Evolutionary conservation across 106 monocot species (phyloP), one percentile per base, ranked within the genome.

Genomic region (Gastrodia elata): DNA sequence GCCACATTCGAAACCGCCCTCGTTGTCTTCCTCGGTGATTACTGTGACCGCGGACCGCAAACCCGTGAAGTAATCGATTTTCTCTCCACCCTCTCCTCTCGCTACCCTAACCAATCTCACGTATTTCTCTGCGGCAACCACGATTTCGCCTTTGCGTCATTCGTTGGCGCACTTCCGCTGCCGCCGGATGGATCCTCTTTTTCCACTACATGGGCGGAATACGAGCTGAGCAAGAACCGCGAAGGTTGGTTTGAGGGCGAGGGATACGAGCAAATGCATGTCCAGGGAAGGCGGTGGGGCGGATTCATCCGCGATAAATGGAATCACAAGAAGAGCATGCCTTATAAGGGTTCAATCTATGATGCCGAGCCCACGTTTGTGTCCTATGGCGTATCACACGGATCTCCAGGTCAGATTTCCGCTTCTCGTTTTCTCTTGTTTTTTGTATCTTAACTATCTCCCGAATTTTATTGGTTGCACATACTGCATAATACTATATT

Each of bases 101-200:
- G 73, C 37, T 84, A 93, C 80, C 98, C 91, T 3, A 41, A 72
- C 52, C 98, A 98, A 76, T 68, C 73, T 67, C 93, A 93, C 81
- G 98, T 87, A 38, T 98, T 90, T 82, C 91, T 98, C 65, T 90
- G 91, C 77, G 98, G 98, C 43, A 98, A 98, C 87, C 98, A 98
- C 79, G 98, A 98, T 75, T 22, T 98, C 38, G 98, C 98, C 82
- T 93, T 98, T 81, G 84, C 98, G 25, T 93, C 98, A 61, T 98
- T 98, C 81, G 83, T 98, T 64, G 86, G 82, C 25, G 87, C 87
- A n/a, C 83, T 98, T 42, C 88, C 93, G 15, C 81, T 85, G 64
- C 86, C 90, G 37, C 86, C 86, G 57, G 82, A 81, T 44, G 80
- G 85, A 11, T 80, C 87, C 44, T 68, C 70, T 27, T 84, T 87